Evolutionary conservation across 108 stramenopile genomes (phyloP), one percentile per base, ranked within the genome.

Genomic region (Hondaea fermentalgiana): DNA sequence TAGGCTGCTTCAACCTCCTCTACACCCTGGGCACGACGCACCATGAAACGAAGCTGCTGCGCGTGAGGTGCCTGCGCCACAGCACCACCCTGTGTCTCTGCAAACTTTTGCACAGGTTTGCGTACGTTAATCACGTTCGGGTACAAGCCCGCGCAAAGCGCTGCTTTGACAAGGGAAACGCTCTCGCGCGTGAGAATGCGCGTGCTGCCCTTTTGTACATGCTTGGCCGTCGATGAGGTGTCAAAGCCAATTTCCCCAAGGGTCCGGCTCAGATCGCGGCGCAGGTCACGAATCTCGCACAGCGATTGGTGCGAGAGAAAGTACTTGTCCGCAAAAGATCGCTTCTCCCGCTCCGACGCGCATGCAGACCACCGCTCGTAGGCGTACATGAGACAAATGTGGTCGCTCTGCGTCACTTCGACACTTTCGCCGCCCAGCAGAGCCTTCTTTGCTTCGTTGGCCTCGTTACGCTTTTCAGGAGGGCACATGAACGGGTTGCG

Each of bases 81-180:
- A 17, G 87, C 55, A 17, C 89, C 89, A 10, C 17, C 58, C 23
- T 51, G n/a, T 0, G 59, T 59, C 8, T 88, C 59, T 16, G 89
- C 87, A n/a, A 47, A 89, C 5, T 89, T 58, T 25, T 44, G 44
- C 6, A 10, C 28, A 5, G 89, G 89, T 8, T 35, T 42, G 21
- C 89, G 88, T 35, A 89, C 83, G 49, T 87, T 89, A 57, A 91
- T 91, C 8, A 93, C 92, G 60, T 92, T 90, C 59, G 93, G 93
- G 90, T 92, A 93, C 29, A 93, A 76, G 0, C 93, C 93, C 5
- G 91, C 92, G 59, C 90, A 89, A 21, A 93, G 90, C 5, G 92
- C 92, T 42, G 91, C 87, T 44, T 88, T 60, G 21, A 93, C 58
- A 17, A 93, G 89, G n/a, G 90, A 88, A 3, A 92, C 90, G 25